These are phyloP conservation scores for Candida sanyaensis DNA, from an alignment of 1,139 yeast genomes.

Conservation along the genomic window DNA sequence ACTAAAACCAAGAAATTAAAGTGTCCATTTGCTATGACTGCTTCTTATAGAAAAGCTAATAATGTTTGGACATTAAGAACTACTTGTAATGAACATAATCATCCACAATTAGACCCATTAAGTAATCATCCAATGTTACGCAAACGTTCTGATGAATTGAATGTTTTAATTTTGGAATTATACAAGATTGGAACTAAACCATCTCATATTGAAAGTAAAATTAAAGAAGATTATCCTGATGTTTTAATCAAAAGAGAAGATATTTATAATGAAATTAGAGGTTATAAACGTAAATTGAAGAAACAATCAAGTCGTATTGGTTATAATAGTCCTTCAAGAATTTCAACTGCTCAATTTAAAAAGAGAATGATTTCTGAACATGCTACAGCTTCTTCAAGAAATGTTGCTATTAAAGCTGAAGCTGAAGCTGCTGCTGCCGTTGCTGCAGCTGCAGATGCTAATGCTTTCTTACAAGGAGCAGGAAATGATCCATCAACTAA, in stretches of 20 bases:
- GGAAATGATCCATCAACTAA: slow-evolving; percentile 15
- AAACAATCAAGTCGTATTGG: slow-evolving; percentile 32
- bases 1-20: slow-evolving; percentile 54
- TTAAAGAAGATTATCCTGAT: slow-evolving; percentile 55
- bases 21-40: slow-evolving; percentile 63
- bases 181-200: slow-evolving; percentile 61
- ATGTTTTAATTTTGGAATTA: slow-evolving; percentile 52
- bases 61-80: slow-evolving; percentile 56
- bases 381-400: slow-evolving; percentile 15
- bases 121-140: slow-evolving; percentile 60
- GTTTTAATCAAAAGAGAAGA: slow-evolving; percentile 58
- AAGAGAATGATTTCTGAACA: slow-evolving; percentile 14
- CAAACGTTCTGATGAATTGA: slow-evolving; percentile 55
- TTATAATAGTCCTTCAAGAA: slow-evolving; percentile 21
- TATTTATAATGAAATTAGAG: slow-evolving; percentile 58
- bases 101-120: slow-evolving; percentile 58
- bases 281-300: slow-evolving; percentile 56
- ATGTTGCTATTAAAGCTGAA: slow-evolving; percentile 14
- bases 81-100: slow-evolving; percentile 60
- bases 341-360: slow-evolving; percentile 18
- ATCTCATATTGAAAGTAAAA: slow-evolving; percentile 54
- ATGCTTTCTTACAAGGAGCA: slow-evolving; percentile 33
- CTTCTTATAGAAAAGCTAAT: slow-evolving; percentile 50
- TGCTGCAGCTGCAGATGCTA: slow-evolving; percentile 23
- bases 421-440: slow-evolving; percentile 22